A percentile compares a stretch with the other conserved stretches of the same genome.
Conservation (phyloP, 2,329 filamentous ascomycete species). For the Penicillium corylophilum region DNA sequence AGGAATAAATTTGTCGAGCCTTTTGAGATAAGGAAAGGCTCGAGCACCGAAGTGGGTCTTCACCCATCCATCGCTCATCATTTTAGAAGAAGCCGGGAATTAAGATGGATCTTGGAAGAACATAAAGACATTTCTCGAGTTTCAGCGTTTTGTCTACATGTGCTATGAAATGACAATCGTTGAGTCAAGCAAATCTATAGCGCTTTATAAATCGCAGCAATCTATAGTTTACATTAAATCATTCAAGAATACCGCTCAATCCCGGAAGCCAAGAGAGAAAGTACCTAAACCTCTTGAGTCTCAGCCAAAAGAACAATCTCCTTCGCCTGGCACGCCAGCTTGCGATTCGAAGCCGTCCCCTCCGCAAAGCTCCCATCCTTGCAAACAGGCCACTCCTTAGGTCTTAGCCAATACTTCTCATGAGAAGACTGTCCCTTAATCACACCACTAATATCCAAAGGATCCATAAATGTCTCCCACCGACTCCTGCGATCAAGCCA, state of each 20-base stretch:
- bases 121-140: too few species aligned
- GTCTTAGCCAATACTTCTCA: conserved; percentile 30
- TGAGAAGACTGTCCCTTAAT: conserved; percentile 26
- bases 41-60: not conserved
- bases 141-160: too few species aligned
- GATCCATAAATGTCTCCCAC: conserved; percentile 31
- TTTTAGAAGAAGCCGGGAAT: too few species aligned
- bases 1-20: not conserved
- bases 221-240: too few species aligned
- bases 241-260: too few species aligned
- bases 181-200: too few species aligned
- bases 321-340: not conserved
- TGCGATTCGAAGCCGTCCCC: conserved; percentile 23
- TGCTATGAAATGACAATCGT: too few species aligned
- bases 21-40: not conserved
- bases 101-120: too few species aligned
- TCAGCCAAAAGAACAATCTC: not conserved
- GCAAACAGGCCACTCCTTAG: conserved; percentile 28
- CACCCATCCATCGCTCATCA: too few species aligned
- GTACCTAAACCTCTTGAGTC: not conserved
- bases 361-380: conserved; percentile 28
- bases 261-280: not conserved
- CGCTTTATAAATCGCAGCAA: too few species aligned
- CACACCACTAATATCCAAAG: conserved; percentile 27
- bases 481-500: conserved; percentile 30